Percentiles rank a stretch among this genome's conserved stretches.
These are phyloP conservation scores for Lasiosphaeria miniovina DNA, from an alignment of 495 filamentous ascomycete genomes.

Conservation along the genomic window DNA sequence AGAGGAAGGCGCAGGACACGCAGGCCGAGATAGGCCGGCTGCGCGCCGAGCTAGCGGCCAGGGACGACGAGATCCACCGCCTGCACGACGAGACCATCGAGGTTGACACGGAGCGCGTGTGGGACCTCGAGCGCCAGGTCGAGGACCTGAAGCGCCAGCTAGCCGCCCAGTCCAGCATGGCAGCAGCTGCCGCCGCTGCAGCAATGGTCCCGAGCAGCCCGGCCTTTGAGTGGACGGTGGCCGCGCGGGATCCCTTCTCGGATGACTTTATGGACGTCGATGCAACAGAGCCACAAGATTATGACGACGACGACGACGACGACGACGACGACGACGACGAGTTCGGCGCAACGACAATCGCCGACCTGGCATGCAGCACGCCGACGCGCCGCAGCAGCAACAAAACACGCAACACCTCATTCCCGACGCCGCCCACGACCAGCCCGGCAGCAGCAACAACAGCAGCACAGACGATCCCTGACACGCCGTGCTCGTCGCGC, in stretches of 20 bases:
- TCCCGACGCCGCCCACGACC: conserved; percentile 50
- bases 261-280: conserved; percentile 40
- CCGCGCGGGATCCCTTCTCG: conserved; percentile 41
- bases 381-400: conserved; percentile 26
- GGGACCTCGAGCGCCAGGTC: conserved; percentile 43
- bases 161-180: conserved; percentile 19
- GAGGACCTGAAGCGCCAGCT: conserved; percentile 31
- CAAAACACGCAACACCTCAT: conserved; percentile 30
- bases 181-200: conserved; percentile 8
- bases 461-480: conserved; percentile 13
- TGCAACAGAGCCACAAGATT: background rate
- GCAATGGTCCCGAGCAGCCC: conserved; percentile 25
- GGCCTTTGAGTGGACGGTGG: conserved; percentile 40
- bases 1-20: conserved; percentile 35
- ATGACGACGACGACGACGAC: conserved; percentile 1
- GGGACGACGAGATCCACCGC: conserved; percentile 47
- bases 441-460: conserved; percentile 32
- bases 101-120: conserved; percentile 40
- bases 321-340: conserved; percentile 24
- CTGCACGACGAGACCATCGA: conserved; percentile 50
- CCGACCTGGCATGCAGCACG: conserved; percentile 42
- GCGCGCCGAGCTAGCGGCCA: conserved; percentile 49
- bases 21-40: conserved; percentile 47
- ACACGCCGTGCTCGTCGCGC: conserved; percentile 36
- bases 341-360: conserved; percentile 37